These are phyloP conservation scores for Parsonsia alboflavescens DNA, from an alignment of 257 asterid genomes.

Conservation along the genomic window DNA sequence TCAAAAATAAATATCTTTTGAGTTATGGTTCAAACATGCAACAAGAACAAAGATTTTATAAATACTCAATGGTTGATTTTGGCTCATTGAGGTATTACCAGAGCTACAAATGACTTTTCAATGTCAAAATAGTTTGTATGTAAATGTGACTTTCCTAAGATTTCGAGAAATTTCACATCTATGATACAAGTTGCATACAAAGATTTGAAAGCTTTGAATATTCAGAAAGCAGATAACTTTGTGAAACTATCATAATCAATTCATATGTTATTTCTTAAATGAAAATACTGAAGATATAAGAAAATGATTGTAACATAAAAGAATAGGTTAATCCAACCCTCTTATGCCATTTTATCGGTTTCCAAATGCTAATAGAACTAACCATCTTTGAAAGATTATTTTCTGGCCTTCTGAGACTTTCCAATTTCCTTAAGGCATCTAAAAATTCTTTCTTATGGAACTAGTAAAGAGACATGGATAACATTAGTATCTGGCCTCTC, in stretches of 20 bases:
- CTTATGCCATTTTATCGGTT: neutral
- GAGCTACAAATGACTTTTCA: constrained; percentile 42
- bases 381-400: neutral
- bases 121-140: constrained; percentile 38
- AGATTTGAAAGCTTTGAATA: constrained; percentile 2
- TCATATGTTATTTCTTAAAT: neutral
- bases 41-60: neutral
- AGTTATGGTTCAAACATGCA: neutral
- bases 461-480: no score
- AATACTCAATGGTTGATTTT: neutral
- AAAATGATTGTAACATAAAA: no score
- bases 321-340: no score
- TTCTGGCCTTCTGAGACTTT: neutral
- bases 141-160: constrained; percentile 30
- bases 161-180: constrained; percentile 57
- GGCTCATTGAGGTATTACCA: constrained; percentile 36
- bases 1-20: neutral
- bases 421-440: no score
- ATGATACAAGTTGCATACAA: constrained; percentile 36
- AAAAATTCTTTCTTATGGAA: no score
- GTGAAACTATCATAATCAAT: neutral
- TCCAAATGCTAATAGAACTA: neutral
- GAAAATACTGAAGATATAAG: no score
- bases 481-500: no score
- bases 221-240: neutral